Base-by-base conservation (phyloP, 108 stramenopile genomes). In the Skeletonema marinoi region DNA sequence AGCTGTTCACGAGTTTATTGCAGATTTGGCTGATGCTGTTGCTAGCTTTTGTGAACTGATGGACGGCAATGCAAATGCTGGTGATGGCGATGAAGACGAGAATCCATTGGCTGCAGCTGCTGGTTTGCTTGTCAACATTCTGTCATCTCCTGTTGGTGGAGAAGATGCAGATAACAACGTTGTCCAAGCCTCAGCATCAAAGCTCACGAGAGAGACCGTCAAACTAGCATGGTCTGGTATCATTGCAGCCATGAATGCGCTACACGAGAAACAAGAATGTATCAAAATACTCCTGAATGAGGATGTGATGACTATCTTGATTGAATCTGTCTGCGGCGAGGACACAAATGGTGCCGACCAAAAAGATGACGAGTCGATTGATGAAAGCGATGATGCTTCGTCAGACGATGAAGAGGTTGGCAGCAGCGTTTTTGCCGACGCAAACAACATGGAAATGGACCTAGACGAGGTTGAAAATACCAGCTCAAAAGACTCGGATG, bases 141-240 rank as follows among this genome's bases (percentile, higher is more conserved):
- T 95, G 9, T 89, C 89, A 5, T 93, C 89, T 9, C 77, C 88
- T 17, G 63, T 89, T n/a, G 87, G 88, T 30, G 82, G 86, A 39
- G 90, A 88, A 54, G 67, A 73, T 59, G n/a, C 33, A 9, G 60
- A 32, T 39, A 38, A 72, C 60, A 82, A 71, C 63, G 48, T 80
- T 21, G 78, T 83, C 58, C 73, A 85, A 44, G 89, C 90, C 21
- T 83, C 87, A 61, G 88, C 91, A 19, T 82, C 90, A 62, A 91
- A 90, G 48, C 73, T 95, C 6, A 65, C 89, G 3, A 89, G 92
- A 42, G 94, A 95, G 32, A 82, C 88, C 14, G 84, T 91, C 6
- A 90, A 87, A 75, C 65, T 77, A 38, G 82, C 89, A 32, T 93
- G 92, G 92, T 74, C 82, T 39, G 88, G 91, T 61, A 82, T 81